Base-by-base conservation (phyloP, 2,329 filamentous ascomycete genomes). In the Fusarium fujikuroi region DNA sequence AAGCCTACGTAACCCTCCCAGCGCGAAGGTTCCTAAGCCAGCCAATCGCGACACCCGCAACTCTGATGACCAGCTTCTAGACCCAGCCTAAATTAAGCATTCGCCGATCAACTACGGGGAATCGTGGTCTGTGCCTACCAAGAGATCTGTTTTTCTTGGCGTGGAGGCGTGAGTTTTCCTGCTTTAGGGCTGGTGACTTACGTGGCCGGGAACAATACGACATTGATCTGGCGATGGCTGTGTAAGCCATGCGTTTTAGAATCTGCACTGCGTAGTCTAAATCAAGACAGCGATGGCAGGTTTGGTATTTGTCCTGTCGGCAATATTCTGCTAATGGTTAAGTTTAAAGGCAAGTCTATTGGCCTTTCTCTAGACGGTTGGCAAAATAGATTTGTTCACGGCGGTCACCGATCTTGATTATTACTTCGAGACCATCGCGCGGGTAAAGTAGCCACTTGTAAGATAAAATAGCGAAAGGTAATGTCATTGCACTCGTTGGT, bases 11-110 rank as follows among this genome's bases (percentile, higher is more conserved):
- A 61, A 30, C 16, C n/a, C 30, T 50, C 30, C 18, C 12, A 25
- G 32, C 7, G 11, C 4, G n/a, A 3, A 4, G 16, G 47, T 16
- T 18, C 3, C 7, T 0, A 10, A 3, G 0, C 6, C 2, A n/a
- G 16, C 53, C 53, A 63, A 50, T 63, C 56, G n/a, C n/a, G n/a
- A n/a, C n/a, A n/a, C 12, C 7, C 1, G 1, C 1, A 15, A 23
- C 7, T 49, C 2, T 7, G 28, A 43, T 49, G 56, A 61, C 36
- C 23, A n/a, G 28, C 7, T 9, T 61, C 56, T 44, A 63, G 43
- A 61, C 42, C 36, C 28, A 60, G 36, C 15, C 8, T 7, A 40
- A 47, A 60, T 39, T 47, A 61, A 37, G 44, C 19, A 23, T 18
- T 60, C 19, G 1, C 23, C 9, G 15, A 19, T 28, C 10, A 4